Base-by-base conservation (phyloP, 805 yeast species). In the Debaryomyces maramus region DNA sequence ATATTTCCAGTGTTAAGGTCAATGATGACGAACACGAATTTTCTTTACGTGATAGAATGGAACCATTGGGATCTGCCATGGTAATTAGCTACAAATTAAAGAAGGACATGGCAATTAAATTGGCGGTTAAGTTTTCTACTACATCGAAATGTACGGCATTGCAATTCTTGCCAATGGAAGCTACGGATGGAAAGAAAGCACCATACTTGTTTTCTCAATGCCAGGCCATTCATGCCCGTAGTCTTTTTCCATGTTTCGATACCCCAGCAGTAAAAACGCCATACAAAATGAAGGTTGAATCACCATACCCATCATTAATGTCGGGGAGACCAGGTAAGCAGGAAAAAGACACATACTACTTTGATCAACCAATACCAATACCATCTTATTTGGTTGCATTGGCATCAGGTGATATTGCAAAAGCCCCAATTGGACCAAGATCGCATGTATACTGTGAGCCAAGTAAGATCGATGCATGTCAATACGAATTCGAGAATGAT, bases 191-290 rank as follows among this genome's bases (percentile, higher is more conserved):
- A 13, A 77, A 81, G 45, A 75, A 74, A 30, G 70, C 72, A 18
- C 88, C 88, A 1, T 84, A 79, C 60, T 71, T 89, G 42, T 89
- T 88, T 60, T 87, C 96, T 8, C 97, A 89, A 64, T 78, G 95
- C 57, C 95, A 89, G 66, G 89, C 96, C 26, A 88, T 86, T 47
- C 96, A 89, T 56, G 93, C 96, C 5, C 75, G 97, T 54, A 78
- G 91, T 11, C 72, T 88, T 55, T 83, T 85, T 66, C 97, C 97
- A 6, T 85, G 88, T 53, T 89, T 89, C 57, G 97, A 89, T 61
- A 88, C 97, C 0, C 96, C 97, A 1, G 75, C 91, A 0, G 74
- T 88, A 21, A 89, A 89, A 59, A 75, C 89, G 1, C 70, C 82
- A 0, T 85, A 73, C 53, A 59, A 65, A 13, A 80, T 83, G 47